These are phyloP conservation scores for Hericium erinaceus DNA, from an alignment of 768 basidiomycete species.

Conservation along the genomic window DNA sequence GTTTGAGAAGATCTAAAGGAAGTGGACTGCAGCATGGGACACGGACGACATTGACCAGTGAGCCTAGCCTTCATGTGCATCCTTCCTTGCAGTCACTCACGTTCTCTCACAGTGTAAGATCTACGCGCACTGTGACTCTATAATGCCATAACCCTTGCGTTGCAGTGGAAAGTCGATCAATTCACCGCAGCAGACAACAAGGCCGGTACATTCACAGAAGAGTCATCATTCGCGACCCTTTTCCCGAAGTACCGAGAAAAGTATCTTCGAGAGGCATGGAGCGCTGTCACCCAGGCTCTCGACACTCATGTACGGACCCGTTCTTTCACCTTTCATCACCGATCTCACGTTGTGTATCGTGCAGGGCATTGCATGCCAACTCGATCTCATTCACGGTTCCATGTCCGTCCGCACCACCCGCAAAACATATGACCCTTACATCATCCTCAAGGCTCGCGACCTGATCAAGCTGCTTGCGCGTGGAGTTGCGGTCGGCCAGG, in stretches of 20 bases:
- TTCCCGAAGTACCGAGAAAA: constrained; percentile 99
- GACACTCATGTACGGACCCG: constrained; percentile 57
- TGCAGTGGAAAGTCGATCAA: constrained; percentile 75
- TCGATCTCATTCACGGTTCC: constrained; percentile 92
- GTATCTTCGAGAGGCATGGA: constrained; percentile 93
- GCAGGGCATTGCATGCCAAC: constrained; percentile 82
- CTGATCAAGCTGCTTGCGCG: constrained; percentile 92
- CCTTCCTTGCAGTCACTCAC: neutral
- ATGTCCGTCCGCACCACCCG: constrained; percentile 97
- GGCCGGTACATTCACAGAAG: constrained; percentile 80
- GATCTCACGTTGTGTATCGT: constrained; percentile 1
- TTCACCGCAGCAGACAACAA: constrained; percentile 72
- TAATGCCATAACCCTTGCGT: neutral
- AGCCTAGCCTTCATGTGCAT: constrained; percentile 25
- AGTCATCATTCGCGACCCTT: constrained; percentile 95
- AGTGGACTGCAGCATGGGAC: constrained; percentile 72
- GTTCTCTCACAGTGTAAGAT: constrained; percentile 22
- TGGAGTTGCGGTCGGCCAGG: constrained; percentile 79
- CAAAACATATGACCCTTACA: constrained; percentile 95
- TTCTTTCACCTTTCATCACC: neutral
- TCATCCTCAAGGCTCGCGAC: constrained; percentile 92
- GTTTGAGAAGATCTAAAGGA: constrained; percentile 9
- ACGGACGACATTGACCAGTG: constrained; percentile 98
- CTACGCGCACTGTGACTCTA: neutral
- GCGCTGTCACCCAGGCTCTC: constrained; percentile 75